These are phyloP conservation scores for Arthrinium puccinioides DNA, from an alignment of 2,329 filamentous ascomycete species.

Conservation along the genomic window DNA sequence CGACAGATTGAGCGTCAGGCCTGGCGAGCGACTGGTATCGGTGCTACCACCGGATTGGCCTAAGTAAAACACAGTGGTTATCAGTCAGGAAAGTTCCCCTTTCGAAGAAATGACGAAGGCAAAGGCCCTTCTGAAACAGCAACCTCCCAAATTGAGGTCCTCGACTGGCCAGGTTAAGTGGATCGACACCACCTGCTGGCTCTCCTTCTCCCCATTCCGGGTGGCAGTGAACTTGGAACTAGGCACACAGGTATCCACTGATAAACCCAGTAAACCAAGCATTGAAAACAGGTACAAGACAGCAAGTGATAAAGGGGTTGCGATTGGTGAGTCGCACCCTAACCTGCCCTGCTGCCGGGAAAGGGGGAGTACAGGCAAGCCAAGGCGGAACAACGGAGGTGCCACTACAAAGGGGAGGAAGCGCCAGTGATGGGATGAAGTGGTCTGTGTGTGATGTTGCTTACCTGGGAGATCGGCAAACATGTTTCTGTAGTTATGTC, in stretches of 20 bases:
- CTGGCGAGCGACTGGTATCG: constrained; percentile 36
- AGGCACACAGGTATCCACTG: constrained; percentile 2
- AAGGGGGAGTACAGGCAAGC: too few relatives aligned
- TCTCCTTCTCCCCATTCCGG: constrained; percentile 1
- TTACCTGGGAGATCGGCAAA: constrained; percentile 10
- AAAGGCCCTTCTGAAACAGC: constrained; percentile 38
- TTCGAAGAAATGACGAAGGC: constrained; percentile 33
- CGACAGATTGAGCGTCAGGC: constrained; percentile 59
- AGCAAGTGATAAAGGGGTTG: too few relatives aligned
- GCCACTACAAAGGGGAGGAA: constrained; percentile 3
- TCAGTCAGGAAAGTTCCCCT: too few relatives aligned
- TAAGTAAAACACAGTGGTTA: constrained; percentile 20
- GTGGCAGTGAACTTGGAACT: constrained; percentile 1
- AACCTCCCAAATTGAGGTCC: constrained; percentile 39
- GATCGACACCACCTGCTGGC: constrained; percentile 16
- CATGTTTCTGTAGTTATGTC: too few relatives aligned
- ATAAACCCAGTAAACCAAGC: constrained; percentile 1
- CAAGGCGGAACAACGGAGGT: background rate
- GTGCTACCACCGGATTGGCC: too few relatives aligned
- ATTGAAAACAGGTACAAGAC: too few relatives aligned
- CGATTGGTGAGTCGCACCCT: too few relatives aligned
- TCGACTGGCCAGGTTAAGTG: constrained; percentile 29
- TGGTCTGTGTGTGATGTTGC: too few relatives aligned
- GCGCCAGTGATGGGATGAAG: too few relatives aligned
- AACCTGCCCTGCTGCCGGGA: too few relatives aligned